A percentile compares a stretch with the other conserved stretches of the same genome.
These are phyloP conservation scores for Fusarium compactum DNA, from an alignment of 2,329 filamentous ascomycete genomes.

Conservation along the genomic window DNA sequence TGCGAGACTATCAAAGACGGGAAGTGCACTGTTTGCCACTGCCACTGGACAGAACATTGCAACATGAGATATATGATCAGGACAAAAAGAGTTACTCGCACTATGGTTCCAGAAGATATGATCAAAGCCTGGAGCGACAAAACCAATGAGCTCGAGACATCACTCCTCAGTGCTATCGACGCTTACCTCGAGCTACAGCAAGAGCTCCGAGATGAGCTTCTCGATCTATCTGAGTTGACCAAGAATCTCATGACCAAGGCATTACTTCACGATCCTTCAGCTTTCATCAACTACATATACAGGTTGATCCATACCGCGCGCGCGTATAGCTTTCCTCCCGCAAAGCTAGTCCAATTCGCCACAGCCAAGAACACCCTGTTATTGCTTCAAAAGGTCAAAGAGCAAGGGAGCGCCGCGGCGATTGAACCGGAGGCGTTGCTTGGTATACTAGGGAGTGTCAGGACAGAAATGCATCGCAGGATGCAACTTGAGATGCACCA, in stretches of 20 bases:
- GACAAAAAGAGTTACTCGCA: background rate
- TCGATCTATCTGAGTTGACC: background rate
- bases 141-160: background rate
- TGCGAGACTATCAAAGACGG: background rate
- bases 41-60: slow-evolving; percentile 2
- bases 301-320: background rate
- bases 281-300: background rate
- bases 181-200: background rate
- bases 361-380: background rate
- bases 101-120: background rate
- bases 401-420: background rate
- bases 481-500: slow-evolving; percentile 5
- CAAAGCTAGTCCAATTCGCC: background rate
- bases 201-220: background rate
- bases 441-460: background rate
- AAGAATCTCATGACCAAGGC: background rate
- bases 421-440: background rate
- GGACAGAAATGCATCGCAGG: background rate
- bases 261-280: background rate
- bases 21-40: background rate
- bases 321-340: background rate
- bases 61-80: background rate
- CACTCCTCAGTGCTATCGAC: background rate
- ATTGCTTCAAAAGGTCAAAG: background rate
- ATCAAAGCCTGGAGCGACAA: background rate